Base-by-base conservation (phyloP, 2,329 filamentous ascomycete species). In the Penicillium corylophilum region DNA sequence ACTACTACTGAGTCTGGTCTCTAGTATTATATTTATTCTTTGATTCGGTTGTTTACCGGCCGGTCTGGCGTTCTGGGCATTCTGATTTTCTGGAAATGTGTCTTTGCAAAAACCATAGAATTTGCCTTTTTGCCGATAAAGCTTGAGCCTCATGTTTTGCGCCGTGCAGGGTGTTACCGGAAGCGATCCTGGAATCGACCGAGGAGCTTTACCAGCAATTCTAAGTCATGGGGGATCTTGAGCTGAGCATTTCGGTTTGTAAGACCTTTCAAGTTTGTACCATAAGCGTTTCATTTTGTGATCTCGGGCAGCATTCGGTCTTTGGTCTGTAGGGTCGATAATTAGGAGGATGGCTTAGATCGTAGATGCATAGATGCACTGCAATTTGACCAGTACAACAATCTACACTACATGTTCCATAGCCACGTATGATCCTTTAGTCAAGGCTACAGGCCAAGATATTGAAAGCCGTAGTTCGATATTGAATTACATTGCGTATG, bases 1-100 rank as follows among this genome's bases (percentile, higher is more conserved):
- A 96, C 78, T 96, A 96, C 75, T 94, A 95, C 71, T 74, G 64
- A 63, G 50, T 42, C 5, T 24, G 49, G 29, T 50, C 29, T 33
- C 20, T 41, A 35, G 41, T n/a, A 28, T 53, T 53, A 33, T 31
- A 41, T 33, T 24, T 36, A 23, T 55, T 53, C 33, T 13, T 24
- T 20, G 31, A 33, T 41, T 44, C 40, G 41, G 48, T 54, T 26
- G 39, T 42, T n/a, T 13, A 9, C 46, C 24, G 35, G 24, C 46
- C 42, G 39, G 44, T 41, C 42, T 53, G 52, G 57, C 56, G 55
- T 61, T 63, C 18, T 18, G 45, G 51, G 48, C 28, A 52, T 57
- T 55, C 22, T 42, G 48, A 39, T 56, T 23, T 35, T 48, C 33
- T 28, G 45, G 41, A 23, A 33, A 48, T 43, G 46, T 55, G 22